Base-by-base conservation (phyloP, 2,329 filamentous ascomycete genomes). In the Colletotrichum acutatum region DNA sequence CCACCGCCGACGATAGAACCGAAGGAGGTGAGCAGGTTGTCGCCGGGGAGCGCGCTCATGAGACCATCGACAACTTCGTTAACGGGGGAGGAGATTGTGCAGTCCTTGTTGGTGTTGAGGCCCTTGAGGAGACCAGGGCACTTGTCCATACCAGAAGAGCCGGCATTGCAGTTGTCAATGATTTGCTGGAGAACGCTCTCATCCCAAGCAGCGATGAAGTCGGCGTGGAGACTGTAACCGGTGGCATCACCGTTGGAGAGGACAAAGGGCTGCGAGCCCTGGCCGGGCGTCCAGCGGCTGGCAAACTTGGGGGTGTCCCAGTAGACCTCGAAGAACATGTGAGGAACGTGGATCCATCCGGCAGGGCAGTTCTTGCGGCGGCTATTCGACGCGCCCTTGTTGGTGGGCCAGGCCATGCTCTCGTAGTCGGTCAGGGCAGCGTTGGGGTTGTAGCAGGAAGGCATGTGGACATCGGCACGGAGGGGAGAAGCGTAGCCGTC, bases 191-290 rank as follows among this genome's bases (percentile, higher is more conserved):
- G 90, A 58, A 88, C 86, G 32, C 84, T 80, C 74, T 89, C 85
- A 76, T 95, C 90, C 93, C 93, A 95, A 19, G 89, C 93, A 74
- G 93, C 90, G 75, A 93, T 82, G 83, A 95, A 95, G 81, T 95
- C 93, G 60, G 87, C 92, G 82, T 95, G 93, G 73, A 88, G 88
- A 77, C 90, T 90, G 83, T 89, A 94, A 68, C 93, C 93, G 12
- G 93, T 93, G 24, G 86, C 84, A 70, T 95, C 92, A 57, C 92
- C 92, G 78, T 91, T 91, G 75, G 92, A 85, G 56, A 93, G 88
- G 66, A 94, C 90, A 77, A 94, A 94, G 12, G 91, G 91, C 82
- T 90, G 88, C 28, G 78, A 79, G 77, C 88, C 89, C 72, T 86
- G 84, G 75, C 87, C 84, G 58, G 84, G 83, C n/a, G 84, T 84